Base-by-base conservation (phyloP, 2,329 filamentous ascomycete species). In the Rasamsonia emersonii region DNA sequence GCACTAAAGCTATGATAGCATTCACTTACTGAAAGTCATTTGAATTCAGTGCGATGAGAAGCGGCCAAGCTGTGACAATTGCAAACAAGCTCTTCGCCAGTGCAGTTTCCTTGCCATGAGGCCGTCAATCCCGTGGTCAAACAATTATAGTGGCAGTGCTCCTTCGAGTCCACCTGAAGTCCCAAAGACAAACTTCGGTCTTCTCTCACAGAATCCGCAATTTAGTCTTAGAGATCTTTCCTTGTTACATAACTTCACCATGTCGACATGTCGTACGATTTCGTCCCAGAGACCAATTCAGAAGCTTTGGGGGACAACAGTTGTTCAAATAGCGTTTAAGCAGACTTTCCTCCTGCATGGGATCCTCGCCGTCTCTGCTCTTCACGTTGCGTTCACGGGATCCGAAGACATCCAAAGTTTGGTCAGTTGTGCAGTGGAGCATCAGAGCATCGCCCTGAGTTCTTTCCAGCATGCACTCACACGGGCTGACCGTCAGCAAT, bases 191-290 rank as follows among this genome's bases (percentile, higher is more conserved):
- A n/a, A 23, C 18, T 14, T 13, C 6, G 8, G n/a, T 32, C 18
- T 32, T 20, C 32, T 29, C 19, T 28, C 15, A 4, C 25, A 31
- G 14, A 28, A 28, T 5, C 18, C 28, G 10, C 35, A 34, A 19
- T 31, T 40, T 30, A 34, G 18, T 23, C 19, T 35, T 2, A 27
- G 25, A 9, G 59, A 63, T 35, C 42, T 63, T 3, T 54, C 62
- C 29, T 44, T 64, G 18, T 49, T 64, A 15, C 56, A 64, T 35
- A 45, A 50, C 33, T 63, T 52, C 38, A 54, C 54, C 6, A 53
- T 43, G 2, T 33, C 42, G 9, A 54, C 50, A 16, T 51, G 49
- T 17, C 14, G 14, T 3, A 37, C 33, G 4, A 24, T 41, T 3
- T 24, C 30, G 3, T 10, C 33, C 1, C 17, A 18, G 7, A 21